Evolutionary conservation across 2,329 filamentous ascomycete species (phyloP), one percentile per base, ranked within the genome.

Genomic region (Xylariaceae sp.): DNA sequence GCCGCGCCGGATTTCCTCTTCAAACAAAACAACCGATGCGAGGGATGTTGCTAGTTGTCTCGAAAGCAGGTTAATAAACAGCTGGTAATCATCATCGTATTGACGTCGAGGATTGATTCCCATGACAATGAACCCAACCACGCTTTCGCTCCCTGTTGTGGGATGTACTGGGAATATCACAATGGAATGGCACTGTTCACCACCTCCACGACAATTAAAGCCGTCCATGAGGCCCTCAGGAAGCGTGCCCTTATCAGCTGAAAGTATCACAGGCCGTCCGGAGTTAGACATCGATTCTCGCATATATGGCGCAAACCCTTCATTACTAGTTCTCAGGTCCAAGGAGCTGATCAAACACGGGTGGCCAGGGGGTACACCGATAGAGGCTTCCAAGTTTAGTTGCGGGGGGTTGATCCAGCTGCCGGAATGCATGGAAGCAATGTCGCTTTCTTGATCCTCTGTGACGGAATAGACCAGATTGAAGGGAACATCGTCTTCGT

Each of bases 111-210:
- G 87, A 62, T 95, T 95, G 10, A 88, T 75, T 4, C 88, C 89
- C 65, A 94, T 75, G 2, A 94, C 79, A 9, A 94, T 75, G 61
- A 94, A 94, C 1, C 89, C 89, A 1, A 90, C 78, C 1, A 87
- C 83, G 2, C 78, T 79, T 47, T 90, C 87, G 3, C 83, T 83
- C 2, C 83, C 75, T 0, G 73, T 87, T 0, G 86, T 91, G 0
- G 88, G 86, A 59, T 90, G 83, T 14, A 95, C 85, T 0, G 89
- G 88, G 60, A 89, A 89, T 2, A 92, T 77, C 5, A 92, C 86
- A 14, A 89, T 80, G 1, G 85, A 82, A 14, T 76, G 77, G 49
- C 85, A 88, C 5, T 83, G 75, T 55, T 90, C 85, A 1, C 82
- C 83, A 56, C 87, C 88, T 0, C 88, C 87, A 58, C 85, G 75